Percentiles rank a stretch among this genome's conserved stretches.
Conservation (phyloP, 2,329 filamentous ascomycete species). For the Penicillium freii region DNA sequence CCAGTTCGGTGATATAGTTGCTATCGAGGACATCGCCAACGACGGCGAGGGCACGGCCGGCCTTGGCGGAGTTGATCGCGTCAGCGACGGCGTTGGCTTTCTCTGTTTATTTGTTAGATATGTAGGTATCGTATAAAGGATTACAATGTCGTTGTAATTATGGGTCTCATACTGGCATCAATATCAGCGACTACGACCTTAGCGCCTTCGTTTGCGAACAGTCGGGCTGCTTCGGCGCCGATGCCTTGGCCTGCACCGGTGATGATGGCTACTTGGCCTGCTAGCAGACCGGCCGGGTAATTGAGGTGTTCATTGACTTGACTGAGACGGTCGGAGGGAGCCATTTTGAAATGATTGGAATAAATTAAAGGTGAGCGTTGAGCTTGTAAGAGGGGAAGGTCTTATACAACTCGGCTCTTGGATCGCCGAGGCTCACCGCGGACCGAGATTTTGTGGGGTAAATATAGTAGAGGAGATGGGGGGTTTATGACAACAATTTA, state of each 20-base stretch:
- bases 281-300: conserved; percentile 75
- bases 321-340: conserved; percentile 57
- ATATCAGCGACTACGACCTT: conserved; percentile 83
- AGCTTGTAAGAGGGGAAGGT: not conserved
- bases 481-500: not conserved
- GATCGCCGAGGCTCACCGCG: conserved; percentile 23
- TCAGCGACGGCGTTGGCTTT: conserved; percentile 69
- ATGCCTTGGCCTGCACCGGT: conserved; percentile 86
- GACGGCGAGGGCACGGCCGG: conserved; percentile 67
- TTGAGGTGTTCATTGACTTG: conserved; percentile 79
- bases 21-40: conserved; percentile 73
- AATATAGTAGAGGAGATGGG: not conserved
- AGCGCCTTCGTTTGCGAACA: conserved; percentile 86
- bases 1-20: conserved; percentile 68
- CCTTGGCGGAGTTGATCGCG: conserved; percentile 63
- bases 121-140: not conserved
- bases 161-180: conserved; percentile 58
- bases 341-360: conserved; percentile 28
- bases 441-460: conserved; percentile 25
- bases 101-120: conserved; percentile 43
- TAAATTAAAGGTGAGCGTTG: not conserved
- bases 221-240: conserved; percentile 74
- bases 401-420: conserved; percentile 10
- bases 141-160: not conserved
- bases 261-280: conserved; percentile 80